Evolutionary conservation across 2,329 filamentous ascomycete species (phyloP), one percentile per base, ranked within the genome.

Genomic region (Paraphaeosphaeria minitans): DNA sequence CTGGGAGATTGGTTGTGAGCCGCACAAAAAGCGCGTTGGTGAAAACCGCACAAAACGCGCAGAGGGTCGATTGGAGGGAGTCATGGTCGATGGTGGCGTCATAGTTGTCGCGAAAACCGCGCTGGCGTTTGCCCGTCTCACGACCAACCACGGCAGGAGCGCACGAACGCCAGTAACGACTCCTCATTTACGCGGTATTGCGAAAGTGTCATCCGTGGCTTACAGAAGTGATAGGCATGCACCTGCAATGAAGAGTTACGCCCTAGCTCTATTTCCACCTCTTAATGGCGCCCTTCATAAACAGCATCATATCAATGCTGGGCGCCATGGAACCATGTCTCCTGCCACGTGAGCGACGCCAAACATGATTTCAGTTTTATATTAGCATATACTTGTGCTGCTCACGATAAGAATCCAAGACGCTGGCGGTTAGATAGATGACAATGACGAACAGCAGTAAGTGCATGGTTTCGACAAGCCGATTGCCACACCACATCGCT

Each of bases 1-100:
- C 48, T 50, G 43, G 46, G 29, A 59, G 49, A 52, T 57, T 55
- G 53, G 45, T 57, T 55, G 55, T 27, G 33, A 22, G 31, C 49
- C 62, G 64, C 65, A 65, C 62, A 63, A 56, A 53, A 57, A 59
- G 49, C 62, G 55, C 65, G 53, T 46, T 53, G 43, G 45, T 42
- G 33, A 57, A 58, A 57, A 59, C 46, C 65, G 67, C 66, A 68
- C 63, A 69, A 68, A 61, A 65, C 62, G 64, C 66, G 65, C 66
- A 68, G 14, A 42, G 3, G 46, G 10, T 39, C 24, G 24, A 27
- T 27, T 27, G 24, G 24, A 27, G n/a, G n/a, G n/a, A n/a, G n/a
- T n/a, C n/a, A n/a, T n/a, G n/a, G 24, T 27, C 24, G 19, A n/a
- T 24, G 35, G 47, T 55, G 29, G 52, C 55, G 56, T 57, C 55